Base-by-base conservation (phyloP, 805 yeast species). In the Kodamaea restingae region DNA sequence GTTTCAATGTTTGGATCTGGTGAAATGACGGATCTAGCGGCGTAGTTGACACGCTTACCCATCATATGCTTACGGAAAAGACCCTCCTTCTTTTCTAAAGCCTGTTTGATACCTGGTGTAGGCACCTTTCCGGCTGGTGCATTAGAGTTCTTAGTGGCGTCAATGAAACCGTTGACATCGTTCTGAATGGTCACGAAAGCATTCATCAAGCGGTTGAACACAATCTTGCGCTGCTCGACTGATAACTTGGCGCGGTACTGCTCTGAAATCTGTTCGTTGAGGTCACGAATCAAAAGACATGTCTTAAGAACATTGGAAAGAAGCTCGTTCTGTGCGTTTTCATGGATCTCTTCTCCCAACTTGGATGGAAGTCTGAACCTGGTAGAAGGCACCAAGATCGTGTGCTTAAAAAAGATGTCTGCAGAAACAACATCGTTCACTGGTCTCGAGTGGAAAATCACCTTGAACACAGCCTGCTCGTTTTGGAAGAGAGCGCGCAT, bases 1-100 rank as follows among this genome's bases (percentile, higher is more conserved):
- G 98, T 95, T 69, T 93, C 98, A 52, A 93, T 75, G 70, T 85
- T 93, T 41, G 99, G 99, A 68, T 93, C 99, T 4, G 98, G 98
- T 5, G 98, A 90, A 66, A 93, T 93, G 54, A 93, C 99, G 7
- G 98, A 91, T 68, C 99, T 88, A 37, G 98, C 98, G 39, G 98
- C 96, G 57, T 87, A 91, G 63, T 93, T 95, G 44, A 93, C 99
- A 73, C 99, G 88, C 74, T 93, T 93, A 61, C 99, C 99, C 99
- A 93, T 93, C 98, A 93, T 93, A 59, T 93, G 96, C 61, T 91
- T 93, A 72, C 99, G 80, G 74, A 93, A 93, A 48, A 91, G 73
- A 60, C 99, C 99, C 67, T 93, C 99, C 62, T 93, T 93, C 80
- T 93, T 91, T 65, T 93, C 99, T 56, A 93, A 73, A 8, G 96